A percentile compares a stretch with the other conserved stretches of the same genome.
phyloP scores from a whole-genome alignment of 306 rosid genomes.

The Lupinus albus region DNA sequence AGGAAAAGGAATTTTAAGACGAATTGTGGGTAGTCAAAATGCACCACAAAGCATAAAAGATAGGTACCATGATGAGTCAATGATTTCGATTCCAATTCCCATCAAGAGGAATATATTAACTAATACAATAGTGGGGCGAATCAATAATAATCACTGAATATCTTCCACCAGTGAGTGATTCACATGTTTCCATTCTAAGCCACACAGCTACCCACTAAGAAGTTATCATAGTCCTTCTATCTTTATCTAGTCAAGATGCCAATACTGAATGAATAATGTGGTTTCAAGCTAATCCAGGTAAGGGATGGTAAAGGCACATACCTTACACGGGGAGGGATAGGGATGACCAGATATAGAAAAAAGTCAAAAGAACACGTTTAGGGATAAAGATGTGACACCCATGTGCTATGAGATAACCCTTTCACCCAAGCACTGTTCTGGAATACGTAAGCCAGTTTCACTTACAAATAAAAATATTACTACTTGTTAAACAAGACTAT shows the following conservation, averaged over 20 bases:
- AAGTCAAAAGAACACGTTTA: too few relatives aligned
- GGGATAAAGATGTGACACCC: conserved; percentile 40
- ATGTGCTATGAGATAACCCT: conserved; percentile 8
- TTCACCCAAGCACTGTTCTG: conserved; percentile 23
- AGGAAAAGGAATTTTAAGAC: conserved; percentile 26
- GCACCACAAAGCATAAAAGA: conserved; percentile 46
- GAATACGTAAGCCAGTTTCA: conserved; percentile 16
- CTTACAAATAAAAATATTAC: conserved; percentile 28
- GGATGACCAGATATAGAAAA: conserved; percentile 38
- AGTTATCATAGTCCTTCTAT: conserved; percentile 38
- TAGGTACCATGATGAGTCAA: conserved; percentile 47
- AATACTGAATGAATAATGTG: background rate
- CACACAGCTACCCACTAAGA: conserved; percentile 34
- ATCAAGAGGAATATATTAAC: conserved; percentile 43
- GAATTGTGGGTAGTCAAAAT: conserved; percentile 42
- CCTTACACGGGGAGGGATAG: background rate
- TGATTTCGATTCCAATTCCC: conserved; percentile 43
- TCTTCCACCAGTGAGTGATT: conserved; percentile 36
- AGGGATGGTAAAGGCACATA: conserved; percentile 7
- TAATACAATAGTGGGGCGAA: conserved; percentile 39
- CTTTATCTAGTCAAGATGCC: conserved; percentile 12
- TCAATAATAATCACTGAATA: conserved; percentile 50
- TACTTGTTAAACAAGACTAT: background rate
- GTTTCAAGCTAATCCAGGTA: conserved; percentile 12
- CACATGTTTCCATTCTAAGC: conserved; percentile 40